These are phyloP conservation scores for Colletotrichum melonis DNA, from an alignment of 2,329 filamentous ascomycete species.

Conservation along the genomic window DNA sequence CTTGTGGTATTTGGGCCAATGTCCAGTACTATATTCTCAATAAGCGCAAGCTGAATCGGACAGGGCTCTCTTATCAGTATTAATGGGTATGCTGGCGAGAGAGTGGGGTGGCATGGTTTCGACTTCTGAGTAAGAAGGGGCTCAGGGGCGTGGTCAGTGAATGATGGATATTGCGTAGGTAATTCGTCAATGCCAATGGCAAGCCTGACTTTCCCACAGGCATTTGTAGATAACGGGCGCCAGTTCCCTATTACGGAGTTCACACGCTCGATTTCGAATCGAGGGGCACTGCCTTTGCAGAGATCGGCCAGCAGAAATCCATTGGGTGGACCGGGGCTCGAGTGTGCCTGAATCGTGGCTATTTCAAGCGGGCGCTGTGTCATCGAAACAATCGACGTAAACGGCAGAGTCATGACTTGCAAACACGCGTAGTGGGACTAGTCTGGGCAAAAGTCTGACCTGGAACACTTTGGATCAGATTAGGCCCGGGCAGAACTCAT, in stretches of 20 bases:
- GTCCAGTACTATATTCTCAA: constrained; percentile 34
- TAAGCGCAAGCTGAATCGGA: constrained; percentile 18
- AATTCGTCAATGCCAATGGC: background rate
- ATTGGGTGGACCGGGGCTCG: background rate
- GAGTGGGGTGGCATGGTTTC: background rate
- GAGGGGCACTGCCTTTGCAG: background rate
- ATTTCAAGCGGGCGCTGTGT: constrained; percentile 8
- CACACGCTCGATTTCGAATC: background rate
- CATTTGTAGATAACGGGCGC: background rate
- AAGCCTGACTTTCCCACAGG: background rate
- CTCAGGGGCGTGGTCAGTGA: background rate
- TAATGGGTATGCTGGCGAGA: background rate
- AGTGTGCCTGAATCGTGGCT: background rate
- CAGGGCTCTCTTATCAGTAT: constrained; percentile 25
- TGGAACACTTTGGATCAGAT: background rate
- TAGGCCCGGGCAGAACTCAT: background rate
- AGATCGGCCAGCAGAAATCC: background rate
- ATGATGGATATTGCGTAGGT: background rate
- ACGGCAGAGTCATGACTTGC: background rate
- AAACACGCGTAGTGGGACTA: background rate
- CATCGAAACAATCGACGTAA: background rate
- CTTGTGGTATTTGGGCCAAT: constrained; percentile 31
- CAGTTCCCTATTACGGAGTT: no score
- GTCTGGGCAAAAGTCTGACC: background rate
- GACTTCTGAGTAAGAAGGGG: background rate